Evolutionary conservation across 164 flowering plant genomes (phyloP), one percentile per base, ranked within the genome.

Genomic region (Vitis rupestris): DNA sequence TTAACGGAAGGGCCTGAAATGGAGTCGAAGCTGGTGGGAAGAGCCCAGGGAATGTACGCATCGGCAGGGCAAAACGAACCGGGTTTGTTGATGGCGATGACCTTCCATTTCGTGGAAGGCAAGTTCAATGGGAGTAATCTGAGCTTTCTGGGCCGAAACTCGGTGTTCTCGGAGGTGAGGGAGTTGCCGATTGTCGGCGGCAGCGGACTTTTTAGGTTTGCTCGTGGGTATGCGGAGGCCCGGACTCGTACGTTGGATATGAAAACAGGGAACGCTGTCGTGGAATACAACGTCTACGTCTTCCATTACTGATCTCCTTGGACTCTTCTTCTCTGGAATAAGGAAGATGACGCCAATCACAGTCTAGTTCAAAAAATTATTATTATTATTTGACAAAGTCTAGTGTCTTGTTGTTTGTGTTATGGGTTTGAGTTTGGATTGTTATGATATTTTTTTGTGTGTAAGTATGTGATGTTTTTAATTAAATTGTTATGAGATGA

Each of bases 1-100:
- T 23, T 78, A 67, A 78, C 81, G 1, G 44, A 37, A 37, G 61
- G 61, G 19, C 61, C 29, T 29, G 61, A 59, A 10, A 19, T 19
- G 27, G 29, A 29, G 19, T 59, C 61, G 61, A 17, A 19, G 61
- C 61, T 59, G 27, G 27, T 59, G 8, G 61, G 61, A 10, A 59
- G 61, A 29, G 61, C 61, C 8, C 61, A 59, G 61, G 27, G 61
- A 15, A n/a, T 59, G 61, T n/a, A 17, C 29, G 61, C 9, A 59
- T 14, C 61, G 11, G 61, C 61, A 3, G 17, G 12, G n/a, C 17
- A 15, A 29, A 10, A 17, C 23, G 61, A 19, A 5, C 10, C 5
- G n/a, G 61, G 27, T 16, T 10, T 59, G 19, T 17, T 59, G 61
- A 59, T 59, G 61, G 61, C 61, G 17, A 59, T 29, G 27, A 11